These are phyloP conservation scores for Harringtonia aguacate DNA, from an alignment of 2,329 filamentous ascomycete genomes.

Conservation along the genomic window DNA sequence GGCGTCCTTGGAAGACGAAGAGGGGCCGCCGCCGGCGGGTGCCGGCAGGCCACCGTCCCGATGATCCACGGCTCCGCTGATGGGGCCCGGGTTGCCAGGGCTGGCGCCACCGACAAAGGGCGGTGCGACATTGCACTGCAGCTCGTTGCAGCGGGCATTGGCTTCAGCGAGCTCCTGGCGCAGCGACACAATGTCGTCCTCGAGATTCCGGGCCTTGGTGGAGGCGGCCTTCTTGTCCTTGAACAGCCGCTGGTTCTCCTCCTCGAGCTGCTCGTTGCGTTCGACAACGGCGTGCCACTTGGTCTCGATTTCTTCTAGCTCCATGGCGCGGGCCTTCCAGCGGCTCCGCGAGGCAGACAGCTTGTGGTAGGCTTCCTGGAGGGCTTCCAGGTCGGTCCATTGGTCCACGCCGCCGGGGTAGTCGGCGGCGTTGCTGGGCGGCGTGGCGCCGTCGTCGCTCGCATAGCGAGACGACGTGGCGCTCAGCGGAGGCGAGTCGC, in stretches of 20 bases:
- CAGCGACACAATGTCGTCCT: constrained; percentile 11
- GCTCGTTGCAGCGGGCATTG: constrained; percentile 16
- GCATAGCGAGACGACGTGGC: constrained; percentile 17
- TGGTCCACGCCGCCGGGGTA: constrained; percentile 14
- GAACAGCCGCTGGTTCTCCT: constrained; percentile 1
- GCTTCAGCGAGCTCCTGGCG: constrained; percentile 12
- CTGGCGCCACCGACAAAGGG: constrained; percentile 10
- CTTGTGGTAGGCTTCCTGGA: constrained; percentile 17
- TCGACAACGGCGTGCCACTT: constrained; percentile 13
- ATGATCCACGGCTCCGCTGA: too few relatives aligned
- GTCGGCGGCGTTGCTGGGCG: constrained; percentile 20
- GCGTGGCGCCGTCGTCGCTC: constrained; percentile 22
- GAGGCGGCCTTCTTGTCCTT: constrained; percentile 1
- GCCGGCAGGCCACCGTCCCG: too few relatives aligned
- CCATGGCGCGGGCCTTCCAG: constrained; percentile 14
- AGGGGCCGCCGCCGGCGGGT: not conserved
- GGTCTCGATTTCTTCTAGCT: constrained; percentile 15
- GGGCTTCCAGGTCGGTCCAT: constrained; percentile 15
- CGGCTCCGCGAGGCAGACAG: constrained; percentile 14
- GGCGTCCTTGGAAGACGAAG: not conserved
- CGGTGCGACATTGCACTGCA: constrained; percentile 13
- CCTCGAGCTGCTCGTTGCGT: constrained; percentile 13
- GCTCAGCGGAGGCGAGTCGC: constrained; percentile 17
- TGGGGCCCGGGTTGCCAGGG: not conserved
- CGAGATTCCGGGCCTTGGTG: constrained; percentile 8